Evolutionary conservation across 345 rosid species (phyloP).

Genomic region (Conringia planisiliqua): DNA sequence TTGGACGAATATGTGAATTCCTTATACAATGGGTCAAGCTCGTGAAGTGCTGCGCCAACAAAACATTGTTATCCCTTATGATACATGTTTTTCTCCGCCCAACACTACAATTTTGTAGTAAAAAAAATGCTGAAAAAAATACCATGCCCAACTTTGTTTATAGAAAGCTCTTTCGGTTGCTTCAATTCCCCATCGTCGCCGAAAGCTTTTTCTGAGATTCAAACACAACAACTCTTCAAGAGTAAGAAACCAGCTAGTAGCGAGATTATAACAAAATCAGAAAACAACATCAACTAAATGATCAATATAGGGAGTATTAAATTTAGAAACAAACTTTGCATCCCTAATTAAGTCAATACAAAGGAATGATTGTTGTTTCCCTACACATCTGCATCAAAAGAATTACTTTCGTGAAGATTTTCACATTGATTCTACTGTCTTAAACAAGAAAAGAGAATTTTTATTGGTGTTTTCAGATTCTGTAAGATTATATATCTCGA

Average conservation of each 20-base stretch:
- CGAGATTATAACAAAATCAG: background rate
- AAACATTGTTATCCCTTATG: background rate
- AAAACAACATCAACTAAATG: background rate
- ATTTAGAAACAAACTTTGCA: background rate
- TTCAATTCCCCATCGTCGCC: conserved; percentile 67
- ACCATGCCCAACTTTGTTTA: conserved; percentile 98
- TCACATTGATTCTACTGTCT: background rate
- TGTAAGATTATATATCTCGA: background rate
- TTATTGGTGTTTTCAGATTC: background rate
- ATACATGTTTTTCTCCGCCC: background rate
- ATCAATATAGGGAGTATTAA: background rate
- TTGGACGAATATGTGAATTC: conserved; percentile 61
- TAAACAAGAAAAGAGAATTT: background rate
- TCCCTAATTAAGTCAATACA: background rate
- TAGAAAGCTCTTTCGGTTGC: conserved; percentile 83
- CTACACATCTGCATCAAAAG: background rate
- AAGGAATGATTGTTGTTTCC: background rate
- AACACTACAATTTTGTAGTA: background rate
- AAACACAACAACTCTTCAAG: background rate
- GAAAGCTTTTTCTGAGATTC: conserved; percentile 78
- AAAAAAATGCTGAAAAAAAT: conserved; percentile 16
- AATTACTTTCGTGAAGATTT: background rate
- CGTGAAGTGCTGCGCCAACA: conserved; percentile 69
- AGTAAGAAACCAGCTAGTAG: background rate
- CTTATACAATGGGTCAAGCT: conserved; percentile 71